Evolutionary conservation across 163 green algal species (phyloP).

Genomic region (Scenedesmus sp.): DNA sequence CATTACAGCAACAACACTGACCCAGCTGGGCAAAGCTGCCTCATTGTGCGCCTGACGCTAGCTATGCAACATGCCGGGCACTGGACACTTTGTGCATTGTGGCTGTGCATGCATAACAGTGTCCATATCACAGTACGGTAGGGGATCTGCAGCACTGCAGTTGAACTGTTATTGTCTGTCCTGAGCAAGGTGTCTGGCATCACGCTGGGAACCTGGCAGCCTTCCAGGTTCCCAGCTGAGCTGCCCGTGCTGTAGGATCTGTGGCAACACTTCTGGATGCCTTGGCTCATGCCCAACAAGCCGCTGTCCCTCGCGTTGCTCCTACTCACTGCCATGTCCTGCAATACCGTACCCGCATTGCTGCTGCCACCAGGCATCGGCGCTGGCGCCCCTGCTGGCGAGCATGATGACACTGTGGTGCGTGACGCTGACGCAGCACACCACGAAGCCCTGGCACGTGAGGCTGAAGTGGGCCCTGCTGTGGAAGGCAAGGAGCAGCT

Average conservation of each 20-base stretch:
- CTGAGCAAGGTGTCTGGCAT: too few relatives aligned
- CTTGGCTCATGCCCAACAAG: too few relatives aligned
- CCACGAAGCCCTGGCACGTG: not conserved
- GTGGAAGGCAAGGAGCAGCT: constrained; percentile 17
- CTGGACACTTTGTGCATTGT: not conserved
- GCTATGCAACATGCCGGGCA: not conserved
- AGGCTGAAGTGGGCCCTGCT: not conserved
- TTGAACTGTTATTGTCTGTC: too few relatives aligned
- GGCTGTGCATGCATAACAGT: not conserved
- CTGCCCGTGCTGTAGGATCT: too few relatives aligned
- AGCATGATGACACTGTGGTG: not conserved
- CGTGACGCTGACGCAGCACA: too few relatives aligned
- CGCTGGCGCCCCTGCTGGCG: constrained; percentile 5
- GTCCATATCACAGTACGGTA: too few relatives aligned
- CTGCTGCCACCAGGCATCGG: not conserved
- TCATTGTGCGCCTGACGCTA: too few relatives aligned
- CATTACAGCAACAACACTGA: not conserved
- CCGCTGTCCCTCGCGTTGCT: not conserved
- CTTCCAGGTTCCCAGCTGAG: too few relatives aligned
- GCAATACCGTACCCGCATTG: not conserved
- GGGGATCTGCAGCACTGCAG: too few relatives aligned
- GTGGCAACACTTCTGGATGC: too few relatives aligned
- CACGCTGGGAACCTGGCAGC: too few relatives aligned
- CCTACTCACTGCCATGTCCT: not conserved
- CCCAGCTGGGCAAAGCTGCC: too few relatives aligned